Conservation (phyloP, 257 asterid genomes). For the Vinca minor region DNA sequence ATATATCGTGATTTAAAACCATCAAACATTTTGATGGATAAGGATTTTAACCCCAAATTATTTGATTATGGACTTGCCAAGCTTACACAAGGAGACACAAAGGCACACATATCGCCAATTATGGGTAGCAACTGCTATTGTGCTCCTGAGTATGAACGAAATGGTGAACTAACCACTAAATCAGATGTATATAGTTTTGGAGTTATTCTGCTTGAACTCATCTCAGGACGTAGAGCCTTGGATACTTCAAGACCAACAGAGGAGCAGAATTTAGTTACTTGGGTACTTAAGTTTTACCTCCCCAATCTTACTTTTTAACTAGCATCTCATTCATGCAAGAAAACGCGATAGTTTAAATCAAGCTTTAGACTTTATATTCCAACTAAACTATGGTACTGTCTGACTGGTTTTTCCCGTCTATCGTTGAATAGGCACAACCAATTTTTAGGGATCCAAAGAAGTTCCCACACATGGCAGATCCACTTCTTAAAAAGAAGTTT, state of each 20-base stretch:
- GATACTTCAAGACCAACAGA: conserved; percentile 43
- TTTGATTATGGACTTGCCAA: conserved; percentile 81
- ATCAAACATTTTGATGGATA: conserved; percentile 57
- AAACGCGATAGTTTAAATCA: neutral
- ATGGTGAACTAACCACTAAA: conserved; percentile 54
- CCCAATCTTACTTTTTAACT: neutral
- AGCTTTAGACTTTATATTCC: neutral
- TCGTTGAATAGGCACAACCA: conserved; percentile 50
- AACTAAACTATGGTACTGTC: neutral
- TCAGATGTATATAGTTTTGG: conserved; percentile 87
- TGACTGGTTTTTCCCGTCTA: conserved; percentile 10
- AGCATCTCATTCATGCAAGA: neutral
- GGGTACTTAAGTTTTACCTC: conserved; percentile 46
- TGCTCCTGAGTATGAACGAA: conserved; percentile 76
- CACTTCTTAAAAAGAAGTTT: conserved; percentile 40
- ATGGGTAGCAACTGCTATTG: conserved; percentile 61
- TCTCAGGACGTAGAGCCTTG: conserved; percentile 71
- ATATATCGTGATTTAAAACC: conserved; percentile 68
- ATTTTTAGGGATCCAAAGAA: conserved; percentile 55
- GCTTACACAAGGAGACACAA: conserved; percentile 53
- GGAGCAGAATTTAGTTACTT: conserved; percentile 60
- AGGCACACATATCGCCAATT: conserved; percentile 42
- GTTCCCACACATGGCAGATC: conserved; percentile 77
- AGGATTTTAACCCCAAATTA: conserved; percentile 45
- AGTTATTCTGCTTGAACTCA: conserved; percentile 62